Conservation (phyloP, 176 grass and related monocot genomes). For the Thalia dealbata region DNA sequence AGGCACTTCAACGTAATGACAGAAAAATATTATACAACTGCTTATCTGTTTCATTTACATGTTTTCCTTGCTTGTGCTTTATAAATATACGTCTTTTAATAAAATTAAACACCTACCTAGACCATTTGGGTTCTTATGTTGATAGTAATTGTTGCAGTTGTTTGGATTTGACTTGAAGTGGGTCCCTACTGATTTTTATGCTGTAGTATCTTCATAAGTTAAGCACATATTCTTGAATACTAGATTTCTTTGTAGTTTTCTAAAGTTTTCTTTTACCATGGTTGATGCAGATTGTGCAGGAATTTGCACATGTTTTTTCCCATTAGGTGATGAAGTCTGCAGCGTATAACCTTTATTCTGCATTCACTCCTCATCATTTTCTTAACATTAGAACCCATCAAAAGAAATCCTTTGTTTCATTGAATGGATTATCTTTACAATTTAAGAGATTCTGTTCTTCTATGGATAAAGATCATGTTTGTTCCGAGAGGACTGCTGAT, state of each 20-base stretch:
- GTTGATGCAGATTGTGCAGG: neutral
- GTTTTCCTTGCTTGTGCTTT: too few species aligned
- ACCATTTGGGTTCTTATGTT: too few species aligned
- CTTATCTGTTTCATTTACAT: too few species aligned
- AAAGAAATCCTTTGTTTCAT: slow-evolving; percentile 6
- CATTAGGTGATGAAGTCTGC: slow-evolving; percentile 9
- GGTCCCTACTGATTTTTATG: neutral
- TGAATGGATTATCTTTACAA: slow-evolving; percentile 3
- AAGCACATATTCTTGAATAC: neutral
- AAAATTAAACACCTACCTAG: too few species aligned
- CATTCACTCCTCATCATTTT: neutral
- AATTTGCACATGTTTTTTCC: neutral
- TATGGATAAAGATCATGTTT: neutral
- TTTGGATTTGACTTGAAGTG: neutral
- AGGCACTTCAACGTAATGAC: too few species aligned
- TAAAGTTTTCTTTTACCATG: neutral
- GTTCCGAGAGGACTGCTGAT: neutral
- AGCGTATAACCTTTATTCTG: neutral
- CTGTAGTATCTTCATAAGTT: neutral
- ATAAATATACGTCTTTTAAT: too few species aligned
- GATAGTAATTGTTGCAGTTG: too few species aligned
- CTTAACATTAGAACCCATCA: neutral
- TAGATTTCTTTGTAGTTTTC: neutral
- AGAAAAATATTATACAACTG: too few species aligned
- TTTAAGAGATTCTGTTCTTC: slow-evolving; percentile 5